phyloP scores from a whole-genome alignment of 2,329 filamentous ascomycete species.

The Nectriaceae sp. region DNA sequence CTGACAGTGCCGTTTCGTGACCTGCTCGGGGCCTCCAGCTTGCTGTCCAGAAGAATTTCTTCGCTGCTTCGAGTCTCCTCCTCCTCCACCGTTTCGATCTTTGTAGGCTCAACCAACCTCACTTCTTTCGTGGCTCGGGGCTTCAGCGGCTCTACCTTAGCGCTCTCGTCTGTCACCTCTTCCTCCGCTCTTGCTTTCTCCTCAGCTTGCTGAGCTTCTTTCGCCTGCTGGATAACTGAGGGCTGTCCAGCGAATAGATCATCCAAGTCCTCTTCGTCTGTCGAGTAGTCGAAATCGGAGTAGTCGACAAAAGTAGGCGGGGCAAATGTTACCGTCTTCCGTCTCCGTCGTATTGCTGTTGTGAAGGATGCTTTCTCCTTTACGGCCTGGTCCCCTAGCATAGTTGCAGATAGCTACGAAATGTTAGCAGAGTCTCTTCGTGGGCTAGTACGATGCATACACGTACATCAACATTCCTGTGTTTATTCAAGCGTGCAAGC shows the following conservation, averaged over 20 bases:
- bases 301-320: conserved; percentile 87
- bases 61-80: conserved; percentile 56
- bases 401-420: conserved; percentile 58
- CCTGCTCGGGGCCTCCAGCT: conserved; percentile 54
- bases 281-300: conserved; percentile 82
- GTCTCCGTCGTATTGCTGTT: conserved; percentile 74
- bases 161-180: conserved; percentile 50
- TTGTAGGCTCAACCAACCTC: conserved; percentile 35
- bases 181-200: conserved; percentile 32
- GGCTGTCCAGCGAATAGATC: conserved; percentile 43
- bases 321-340: conserved; percentile 85
- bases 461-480: conserved; percentile 93
- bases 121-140: conserved; percentile 46
- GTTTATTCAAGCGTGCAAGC: conserved; percentile 91
- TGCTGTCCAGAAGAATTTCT: conserved; percentile 64
- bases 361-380: conserved; percentile 83
- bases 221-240: conserved; percentile 28
- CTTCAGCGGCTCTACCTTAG: conserved; percentile 58
- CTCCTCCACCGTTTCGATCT: conserved; percentile 38
- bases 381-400: conserved; percentile 66
- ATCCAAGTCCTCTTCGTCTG: conserved; percentile 65
- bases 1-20: conserved; percentile 85
- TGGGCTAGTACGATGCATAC: background rate
- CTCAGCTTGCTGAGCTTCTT: conserved; percentile 31
- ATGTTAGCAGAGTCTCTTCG: conserved; percentile 10